Percentiles rank a stretch among this genome's conserved stretches.
These are phyloP conservation scores for Parasitella parasitica DNA, from an alignment of 371 early-diverging fungal species.

Conservation along the genomic window DNA sequence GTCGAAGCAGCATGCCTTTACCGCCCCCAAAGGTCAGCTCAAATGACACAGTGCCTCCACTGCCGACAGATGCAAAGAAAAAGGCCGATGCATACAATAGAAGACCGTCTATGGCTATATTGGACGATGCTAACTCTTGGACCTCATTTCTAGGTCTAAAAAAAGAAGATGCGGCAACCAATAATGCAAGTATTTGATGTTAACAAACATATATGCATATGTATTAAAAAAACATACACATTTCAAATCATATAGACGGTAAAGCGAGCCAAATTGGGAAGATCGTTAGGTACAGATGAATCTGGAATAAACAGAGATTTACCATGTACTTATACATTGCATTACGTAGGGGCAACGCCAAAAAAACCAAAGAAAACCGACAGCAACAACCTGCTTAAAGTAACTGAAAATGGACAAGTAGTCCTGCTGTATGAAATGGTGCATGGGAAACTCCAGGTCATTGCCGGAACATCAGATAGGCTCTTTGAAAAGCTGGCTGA, in stretches of 20 bases:
- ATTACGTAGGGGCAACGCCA: background rate
- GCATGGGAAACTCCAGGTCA: slow-evolving; percentile 49
- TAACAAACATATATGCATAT: background rate
- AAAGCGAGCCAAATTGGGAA: slow-evolving; percentile 8
- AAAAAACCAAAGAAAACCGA: slow-evolving; percentile 9
- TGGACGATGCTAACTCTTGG: slow-evolving; percentile 4
- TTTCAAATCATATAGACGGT: background rate
- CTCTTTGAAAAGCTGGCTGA: slow-evolving; percentile 60
- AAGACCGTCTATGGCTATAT: background rate
- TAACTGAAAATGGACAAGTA: slow-evolving; percentile 41
- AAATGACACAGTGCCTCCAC: background rate
- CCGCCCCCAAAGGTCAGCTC: background rate
- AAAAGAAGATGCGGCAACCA: background rate
- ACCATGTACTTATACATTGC: background rate
- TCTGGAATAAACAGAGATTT: background rate
- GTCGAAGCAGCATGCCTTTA: slow-evolving; percentile 25
- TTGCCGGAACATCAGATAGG: slow-evolving; percentile 57
- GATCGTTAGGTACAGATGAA: slow-evolving; percentile 15
- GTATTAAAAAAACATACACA: background rate
- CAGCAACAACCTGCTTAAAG: slow-evolving; percentile 20
- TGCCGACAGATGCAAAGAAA: background rate
- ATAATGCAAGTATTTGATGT: background rate
- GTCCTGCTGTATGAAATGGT: slow-evolving; percentile 56
- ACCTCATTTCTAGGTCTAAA: slow-evolving; percentile 5
- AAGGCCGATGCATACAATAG: background rate